Conservation (phyloP, 2,329 filamentous ascomycete species). For the Bisporella sp. region DNA sequence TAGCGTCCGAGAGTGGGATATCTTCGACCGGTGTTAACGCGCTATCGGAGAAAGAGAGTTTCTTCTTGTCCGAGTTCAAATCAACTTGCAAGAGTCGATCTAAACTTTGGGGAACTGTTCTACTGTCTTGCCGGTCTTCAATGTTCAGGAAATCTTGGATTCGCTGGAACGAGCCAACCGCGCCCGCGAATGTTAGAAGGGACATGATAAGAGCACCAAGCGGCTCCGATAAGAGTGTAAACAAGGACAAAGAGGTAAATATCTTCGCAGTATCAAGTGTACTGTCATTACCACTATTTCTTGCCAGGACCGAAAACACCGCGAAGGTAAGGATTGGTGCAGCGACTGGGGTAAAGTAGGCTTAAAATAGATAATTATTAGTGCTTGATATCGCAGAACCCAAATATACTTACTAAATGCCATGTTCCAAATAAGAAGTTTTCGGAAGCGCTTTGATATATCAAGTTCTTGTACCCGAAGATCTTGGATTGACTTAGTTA, state of each 20-base stretch:
- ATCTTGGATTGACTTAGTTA: constrained; percentile 23
- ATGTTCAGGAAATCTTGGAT: constrained; percentile 28
- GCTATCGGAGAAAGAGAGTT: neutral
- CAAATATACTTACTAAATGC: neutral
- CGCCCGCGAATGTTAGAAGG: constrained; percentile 29
- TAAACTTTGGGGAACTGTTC: neutral
- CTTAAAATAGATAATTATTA: neutral
- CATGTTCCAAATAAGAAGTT: neutral
- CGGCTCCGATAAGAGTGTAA: constrained; percentile 31
- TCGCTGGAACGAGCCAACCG: constrained; percentile 30
- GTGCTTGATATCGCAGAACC: too few species aligned
- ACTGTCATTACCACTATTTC: constrained; percentile 17
- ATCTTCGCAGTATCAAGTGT: constrained; percentile 16
- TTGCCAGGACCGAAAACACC: constrained; percentile 15
- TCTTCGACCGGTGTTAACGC: neutral
- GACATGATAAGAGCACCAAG: constrained; percentile 32
- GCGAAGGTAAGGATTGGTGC: constrained; percentile 17
- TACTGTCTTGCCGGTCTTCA: constrained; percentile 13
- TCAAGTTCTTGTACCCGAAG: constrained; percentile 18
- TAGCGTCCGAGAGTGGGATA: neutral
- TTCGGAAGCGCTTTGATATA: neutral
- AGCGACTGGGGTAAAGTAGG: constrained; percentile 1
- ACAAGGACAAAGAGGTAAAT: constrained; percentile 34
- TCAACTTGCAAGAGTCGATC: neutral
- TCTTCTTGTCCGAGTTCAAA: neutral